Conservation (phyloP, 345 rosid species). For the Isatis tinctoria region DNA sequence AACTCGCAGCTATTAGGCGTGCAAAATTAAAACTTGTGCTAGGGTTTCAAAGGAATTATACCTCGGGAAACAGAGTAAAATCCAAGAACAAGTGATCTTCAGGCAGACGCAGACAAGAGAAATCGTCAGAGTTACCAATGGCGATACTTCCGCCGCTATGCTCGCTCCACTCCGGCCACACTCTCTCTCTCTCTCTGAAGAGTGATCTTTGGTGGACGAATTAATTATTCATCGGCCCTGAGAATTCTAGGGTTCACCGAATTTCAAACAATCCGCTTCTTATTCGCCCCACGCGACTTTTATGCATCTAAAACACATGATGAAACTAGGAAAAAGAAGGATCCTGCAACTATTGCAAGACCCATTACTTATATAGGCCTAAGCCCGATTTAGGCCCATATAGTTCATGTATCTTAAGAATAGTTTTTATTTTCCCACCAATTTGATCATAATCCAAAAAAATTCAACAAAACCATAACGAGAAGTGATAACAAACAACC, state of each 20-base stretch:
- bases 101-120: background rate
- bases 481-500: no score
- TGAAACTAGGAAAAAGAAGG: background rate
- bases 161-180: background rate
- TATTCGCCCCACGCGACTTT: background rate
- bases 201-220: background rate
- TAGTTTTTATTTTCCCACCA: no score
- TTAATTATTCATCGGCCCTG: background rate
- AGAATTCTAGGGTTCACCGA: conserved; percentile 18
- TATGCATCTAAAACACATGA: background rate
- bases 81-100: background rate
- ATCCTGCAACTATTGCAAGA: no score
- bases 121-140: background rate
- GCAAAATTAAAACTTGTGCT: background rate
- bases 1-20: background rate
- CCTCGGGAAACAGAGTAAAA: background rate
- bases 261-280: background rate
- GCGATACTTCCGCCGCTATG: background rate
- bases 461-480: no score
- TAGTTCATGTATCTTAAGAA: no score
- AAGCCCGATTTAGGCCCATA: no score
- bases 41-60: background rate
- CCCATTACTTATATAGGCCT: no score
- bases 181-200: background rate
- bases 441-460: no score